Evolutionary conservation across 306 rosid genomes (phyloP), one percentile per base, ranked within the genome.

Genomic region (Rubus parviflorus): DNA sequence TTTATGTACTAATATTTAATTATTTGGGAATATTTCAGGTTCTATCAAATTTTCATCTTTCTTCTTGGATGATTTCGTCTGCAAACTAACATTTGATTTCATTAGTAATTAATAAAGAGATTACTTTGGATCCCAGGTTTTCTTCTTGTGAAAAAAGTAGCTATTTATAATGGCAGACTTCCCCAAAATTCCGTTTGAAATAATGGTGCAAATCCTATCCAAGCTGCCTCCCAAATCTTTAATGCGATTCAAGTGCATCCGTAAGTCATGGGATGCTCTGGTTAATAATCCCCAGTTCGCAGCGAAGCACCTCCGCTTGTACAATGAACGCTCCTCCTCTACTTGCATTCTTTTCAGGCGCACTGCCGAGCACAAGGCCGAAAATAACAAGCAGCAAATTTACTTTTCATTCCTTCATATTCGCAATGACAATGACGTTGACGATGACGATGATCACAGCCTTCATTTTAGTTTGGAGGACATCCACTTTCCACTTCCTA

Each of bases 221-320:
- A 58, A 77, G 81, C 72, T 78, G 42, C 71, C 77, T 35, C 72
- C 81, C 0, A 68, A 71, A 48, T 60, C 76, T 17, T 35, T 70
- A 45, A 10, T 70, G 76, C 62, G 67, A 49, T 71, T 23, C 71
- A 70, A 78, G 37, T 37, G 71, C 40, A 62, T 78, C 1, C 41
- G 52, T 54, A 78, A 70, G 22, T 64, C 52, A 0, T 70, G 64
- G 64, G 10, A 78, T 10, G 25, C 15, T 16, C 76, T 71, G 4
- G 22, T 70, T 22, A 60, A 71, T 7, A 75, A 61, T 43, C 62
- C 64, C 17, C 51, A 41, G 20, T 70, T 78, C 23, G 43, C 49
- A 9, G 43, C 51, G 12, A 47, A 57, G 54, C 81, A 78, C 51
- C 81, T 60, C 62, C 53, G 11, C 8, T 65, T 17, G 0, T 40